phyloP scores from a whole-genome alignment of 73 alveolate species.

The Breviolum minutum region DNA sequence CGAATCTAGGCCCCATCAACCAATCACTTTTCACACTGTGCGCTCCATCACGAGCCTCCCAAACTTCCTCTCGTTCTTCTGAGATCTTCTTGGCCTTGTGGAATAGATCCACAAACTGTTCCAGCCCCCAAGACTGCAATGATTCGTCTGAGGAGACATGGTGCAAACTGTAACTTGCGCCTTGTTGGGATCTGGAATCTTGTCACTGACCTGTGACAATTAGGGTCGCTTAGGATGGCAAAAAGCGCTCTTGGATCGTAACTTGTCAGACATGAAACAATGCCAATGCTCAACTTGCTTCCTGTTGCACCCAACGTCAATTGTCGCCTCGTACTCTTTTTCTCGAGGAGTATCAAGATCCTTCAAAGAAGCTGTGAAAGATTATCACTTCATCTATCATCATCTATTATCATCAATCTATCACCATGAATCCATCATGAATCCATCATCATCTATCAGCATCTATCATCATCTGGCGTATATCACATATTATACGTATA shows the following conservation, averaged over 20 bases:
- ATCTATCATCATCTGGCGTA: no score
- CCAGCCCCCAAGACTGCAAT: no score
- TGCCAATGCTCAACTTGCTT: no score
- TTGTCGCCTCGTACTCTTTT: no score
- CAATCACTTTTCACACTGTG: not conserved
- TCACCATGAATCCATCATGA: not conserved
- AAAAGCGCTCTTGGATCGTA: not conserved
- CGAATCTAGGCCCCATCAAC: no score
- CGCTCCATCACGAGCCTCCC: conserved; percentile 18
- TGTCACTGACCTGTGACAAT: conserved; percentile 32
- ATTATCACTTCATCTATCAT: not conserved
- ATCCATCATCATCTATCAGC: no score
- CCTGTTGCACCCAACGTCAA: no score
- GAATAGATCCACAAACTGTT: no score
- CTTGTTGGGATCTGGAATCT: conserved; percentile 69
- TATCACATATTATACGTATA: no score
- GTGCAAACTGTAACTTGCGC: not conserved
- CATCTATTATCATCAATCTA: not conserved
- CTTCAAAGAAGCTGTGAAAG: no score
- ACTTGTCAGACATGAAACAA: not conserved
- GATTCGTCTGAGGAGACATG: not conserved
- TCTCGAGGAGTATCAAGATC: no score
- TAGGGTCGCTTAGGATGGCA: not conserved
- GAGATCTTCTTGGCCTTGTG: conserved; percentile 46
- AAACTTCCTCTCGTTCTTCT: conserved; percentile 53